Evolutionary conservation across 495 filamentous ascomycete species (phyloP), one percentile per base, ranked within the genome.

Genomic region (Penicillium goetzii): DNA sequence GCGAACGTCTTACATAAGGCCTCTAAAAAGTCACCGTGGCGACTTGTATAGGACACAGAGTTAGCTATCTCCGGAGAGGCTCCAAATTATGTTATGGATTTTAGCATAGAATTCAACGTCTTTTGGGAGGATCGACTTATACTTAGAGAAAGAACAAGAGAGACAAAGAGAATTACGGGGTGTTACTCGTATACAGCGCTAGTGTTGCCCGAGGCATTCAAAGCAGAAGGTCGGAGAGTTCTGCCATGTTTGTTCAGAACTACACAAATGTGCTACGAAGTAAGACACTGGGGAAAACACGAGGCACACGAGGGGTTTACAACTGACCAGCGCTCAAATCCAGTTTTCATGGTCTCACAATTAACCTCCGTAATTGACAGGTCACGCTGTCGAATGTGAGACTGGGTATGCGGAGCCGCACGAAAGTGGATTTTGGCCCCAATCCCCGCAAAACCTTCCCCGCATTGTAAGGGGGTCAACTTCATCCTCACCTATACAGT

Each of bases 401-500:
- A 28, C n/a, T n/a, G 47, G 23, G 28, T 47, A 60, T 60, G 58
- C 58, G 58, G 58, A 52, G 45, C 58, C 58, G 58, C 58, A 60
- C 36, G 10, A 14, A 36, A 36, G 34, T 11, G 10, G 8, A 10
- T 36, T 11, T 36, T 32, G 47, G 23, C 45, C 21, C 10, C 51
- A 41, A 56, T 38, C 28, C 38, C 59, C 59, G 59, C 59, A 61
- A 61, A 61, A 61, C 59, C 17, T 56, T 56, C 59, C 38, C 52
- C 59, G 59, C 59, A 49, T 49, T 23, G 45, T 49, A 12, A 26
- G 41, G 43, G 45, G 45, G 11, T 11, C 11, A 15, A 3, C 45
- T 5, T 25, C 21, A 28, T 6, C 12, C 26, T n/a, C 21, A 49
- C 23, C 45, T 49, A 17, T 49, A 49, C 45, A 15, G 21, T 14